Conservation (phyloP, 2,329 filamentous ascomycete species). For the Amauroascus niger region DNA sequence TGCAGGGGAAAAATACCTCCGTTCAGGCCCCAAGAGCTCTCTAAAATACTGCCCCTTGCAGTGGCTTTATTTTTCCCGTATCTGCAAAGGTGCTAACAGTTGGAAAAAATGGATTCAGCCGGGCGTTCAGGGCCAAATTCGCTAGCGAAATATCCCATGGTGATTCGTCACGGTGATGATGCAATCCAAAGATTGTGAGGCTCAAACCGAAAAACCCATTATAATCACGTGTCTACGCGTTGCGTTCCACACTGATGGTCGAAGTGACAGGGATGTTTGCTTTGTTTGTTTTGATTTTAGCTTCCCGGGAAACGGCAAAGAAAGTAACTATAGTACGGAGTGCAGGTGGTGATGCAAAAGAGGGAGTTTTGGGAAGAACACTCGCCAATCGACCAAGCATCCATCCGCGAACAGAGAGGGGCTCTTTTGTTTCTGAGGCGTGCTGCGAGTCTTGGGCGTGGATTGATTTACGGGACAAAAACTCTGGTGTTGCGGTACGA, state of each 20-base stretch:
- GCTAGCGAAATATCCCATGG: background rate
- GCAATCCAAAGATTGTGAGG: too few relatives aligned
- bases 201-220: background rate
- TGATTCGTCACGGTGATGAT: too few relatives aligned
- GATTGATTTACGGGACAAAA: too few relatives aligned
- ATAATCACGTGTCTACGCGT: background rate
- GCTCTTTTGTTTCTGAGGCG: background rate
- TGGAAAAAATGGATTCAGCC: too few relatives aligned
- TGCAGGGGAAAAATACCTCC: background rate
- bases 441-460: too few relatives aligned
- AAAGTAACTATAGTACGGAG: too few relatives aligned
- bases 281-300: constrained; percentile 4
- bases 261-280: constrained; percentile 4
- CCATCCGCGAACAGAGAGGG: background rate
- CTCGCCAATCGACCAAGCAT: background rate
- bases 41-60: background rate
- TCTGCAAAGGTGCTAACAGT: too few relatives aligned
- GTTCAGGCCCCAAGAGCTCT: background rate
- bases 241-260: background rate
- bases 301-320: background rate
- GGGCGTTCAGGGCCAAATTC: too few relatives aligned
- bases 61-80: too few relatives aligned
- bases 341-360: too few relatives aligned
- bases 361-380: background rate
- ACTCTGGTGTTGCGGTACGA: background rate